Conservation (phyloP, 2,329 filamentous ascomycete genomes). For the Chrysoporthe austroafricana region DNA sequence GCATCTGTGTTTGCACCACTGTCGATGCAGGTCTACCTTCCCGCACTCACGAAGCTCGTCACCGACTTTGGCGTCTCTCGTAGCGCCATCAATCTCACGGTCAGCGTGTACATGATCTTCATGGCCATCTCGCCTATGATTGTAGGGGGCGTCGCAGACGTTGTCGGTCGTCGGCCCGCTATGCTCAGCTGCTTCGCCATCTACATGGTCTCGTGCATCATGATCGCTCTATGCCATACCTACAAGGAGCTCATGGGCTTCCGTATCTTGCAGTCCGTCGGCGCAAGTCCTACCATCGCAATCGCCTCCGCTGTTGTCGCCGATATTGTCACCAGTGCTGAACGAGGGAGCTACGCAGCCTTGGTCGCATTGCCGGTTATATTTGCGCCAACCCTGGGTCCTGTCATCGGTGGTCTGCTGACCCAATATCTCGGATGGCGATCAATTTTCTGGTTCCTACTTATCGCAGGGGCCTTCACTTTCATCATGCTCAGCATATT, state of each 20-base stretch:
- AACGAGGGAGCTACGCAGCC: slow-evolving; percentile 64
- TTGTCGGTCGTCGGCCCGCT: slow-evolving; percentile 54
- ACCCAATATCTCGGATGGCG: slow-evolving; percentile 57
- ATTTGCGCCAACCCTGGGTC: slow-evolving; percentile 48
- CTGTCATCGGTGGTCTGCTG: slow-evolving; percentile 58
- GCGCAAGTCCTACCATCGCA: slow-evolving; percentile 62
- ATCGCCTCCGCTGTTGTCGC: slow-evolving; percentile 62
- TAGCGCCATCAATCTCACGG: slow-evolving; percentile 51
- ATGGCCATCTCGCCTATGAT: slow-evolving; percentile 59
- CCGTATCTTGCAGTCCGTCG: slow-evolving; percentile 59
- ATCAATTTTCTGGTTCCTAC: slow-evolving; percentile 60
- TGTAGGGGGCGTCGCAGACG: slow-evolving; percentile 57
- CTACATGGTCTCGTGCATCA: slow-evolving; percentile 58
- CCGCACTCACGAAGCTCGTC: slow-evolving; percentile 53
- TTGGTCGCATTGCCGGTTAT: slow-evolving; percentile 52
- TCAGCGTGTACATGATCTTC: slow-evolving; percentile 62
- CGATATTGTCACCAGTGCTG: slow-evolving; percentile 64
- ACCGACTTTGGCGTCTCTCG: slow-evolving; percentile 49
- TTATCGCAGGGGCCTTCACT: slow-evolving; percentile 45
- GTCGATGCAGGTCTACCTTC: slow-evolving; percentile 57
- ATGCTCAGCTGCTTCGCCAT: slow-evolving; percentile 57
- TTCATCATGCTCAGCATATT: slow-evolving; percentile 45
- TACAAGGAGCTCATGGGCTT: slow-evolving; percentile 56
- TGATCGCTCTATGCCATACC: slow-evolving; percentile 52
- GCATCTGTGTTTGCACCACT: slow-evolving; percentile 51